phyloP scores from a whole-genome alignment of 495 filamentous ascomycete genomes.

The Penicillium salamii region DNA sequence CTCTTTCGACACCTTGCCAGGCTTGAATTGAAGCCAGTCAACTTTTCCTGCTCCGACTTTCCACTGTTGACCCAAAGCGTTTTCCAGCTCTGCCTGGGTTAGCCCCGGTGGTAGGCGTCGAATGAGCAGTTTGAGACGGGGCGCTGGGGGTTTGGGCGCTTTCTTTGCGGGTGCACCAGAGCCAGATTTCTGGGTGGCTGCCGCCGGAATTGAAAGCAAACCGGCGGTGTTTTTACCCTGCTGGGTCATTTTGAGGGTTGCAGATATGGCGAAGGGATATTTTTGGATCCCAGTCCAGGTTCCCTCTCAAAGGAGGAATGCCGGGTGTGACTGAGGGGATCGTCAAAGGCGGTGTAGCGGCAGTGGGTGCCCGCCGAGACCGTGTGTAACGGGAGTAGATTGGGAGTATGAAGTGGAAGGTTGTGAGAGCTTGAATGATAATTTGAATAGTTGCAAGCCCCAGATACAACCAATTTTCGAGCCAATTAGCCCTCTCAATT shows the following conservation, averaged over 20 bases:
- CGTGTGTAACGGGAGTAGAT: too few species aligned
- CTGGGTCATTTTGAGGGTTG: conserved; percentile 28
- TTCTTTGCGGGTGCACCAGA: conserved; percentile 39
- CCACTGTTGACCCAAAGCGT: conserved; percentile 78
- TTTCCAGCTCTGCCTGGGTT: conserved; percentile 74
- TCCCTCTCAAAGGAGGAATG: background rate
- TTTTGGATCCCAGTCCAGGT: background rate
- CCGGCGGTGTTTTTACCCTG: conserved; percentile 48
- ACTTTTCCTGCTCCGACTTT: conserved; percentile 72
- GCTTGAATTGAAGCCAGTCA: conserved; percentile 75
- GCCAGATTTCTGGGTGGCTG: conserved; percentile 56
- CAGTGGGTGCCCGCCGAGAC: too few species aligned
- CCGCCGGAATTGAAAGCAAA: conserved; percentile 57
- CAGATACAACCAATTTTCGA: too few species aligned
- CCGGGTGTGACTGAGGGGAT: background rate
- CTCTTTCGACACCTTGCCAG: conserved; percentile 88
- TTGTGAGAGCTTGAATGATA: too few species aligned
- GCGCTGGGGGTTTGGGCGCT: conserved; percentile 54
- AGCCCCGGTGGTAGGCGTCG: conserved; percentile 83
- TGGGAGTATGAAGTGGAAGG: too few species aligned
- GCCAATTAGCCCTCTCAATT: too few species aligned
- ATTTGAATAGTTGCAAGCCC: too few species aligned
- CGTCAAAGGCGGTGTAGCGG: background rate
- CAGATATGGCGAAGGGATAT: background rate
- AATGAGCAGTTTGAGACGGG: conserved; percentile 80